phyloP scores from a whole-genome alignment of 1,284 basidiomycete genomes.

The Papiliotrema terrestris region DNA sequence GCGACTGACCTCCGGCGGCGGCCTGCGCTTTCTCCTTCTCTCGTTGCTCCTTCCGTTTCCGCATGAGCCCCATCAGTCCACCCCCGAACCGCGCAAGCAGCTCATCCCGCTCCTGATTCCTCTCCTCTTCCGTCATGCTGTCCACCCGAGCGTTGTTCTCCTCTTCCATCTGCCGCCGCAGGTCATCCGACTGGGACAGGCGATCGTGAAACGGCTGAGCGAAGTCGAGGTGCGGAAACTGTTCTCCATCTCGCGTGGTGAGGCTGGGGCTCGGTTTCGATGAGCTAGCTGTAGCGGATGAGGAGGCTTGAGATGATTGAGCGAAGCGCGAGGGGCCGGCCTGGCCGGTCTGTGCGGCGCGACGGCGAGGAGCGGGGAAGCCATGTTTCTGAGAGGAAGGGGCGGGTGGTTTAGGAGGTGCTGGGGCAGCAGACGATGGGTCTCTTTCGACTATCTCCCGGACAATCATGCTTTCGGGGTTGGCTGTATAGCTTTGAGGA shows the following conservation, averaged over 20 bases:
- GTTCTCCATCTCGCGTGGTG: neutral
- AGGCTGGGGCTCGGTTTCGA: neutral
- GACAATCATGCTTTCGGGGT: constrained; percentile 4
- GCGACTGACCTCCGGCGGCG: no score
- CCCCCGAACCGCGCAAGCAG: constrained; percentile 54
- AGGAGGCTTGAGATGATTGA: constrained; percentile 11
- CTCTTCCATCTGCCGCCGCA: neutral
- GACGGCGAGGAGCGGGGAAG: constrained; percentile 1
- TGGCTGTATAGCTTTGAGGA: constrained; percentile 4
- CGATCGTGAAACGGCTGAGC: neutral
- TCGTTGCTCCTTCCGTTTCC: constrained; percentile 50
- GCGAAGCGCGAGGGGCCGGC: constrained; percentile 7
- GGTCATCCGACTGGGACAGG: neutral
- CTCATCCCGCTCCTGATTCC: constrained; percentile 57
- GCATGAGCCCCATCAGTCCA: constrained; percentile 2
- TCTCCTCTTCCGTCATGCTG: constrained; percentile 1
- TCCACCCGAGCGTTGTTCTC: neutral
- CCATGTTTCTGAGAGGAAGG: neutral
- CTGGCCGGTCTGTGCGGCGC: neutral
- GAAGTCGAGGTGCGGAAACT: neutral
- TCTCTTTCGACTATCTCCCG: constrained; percentile 5
- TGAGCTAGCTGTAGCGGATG: neutral
- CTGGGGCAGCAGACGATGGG: neutral
- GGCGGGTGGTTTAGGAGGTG: constrained; percentile 4
- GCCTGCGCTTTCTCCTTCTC: neutral